Percentiles rank a stretch among this genome's conserved stretches.
Conservation (phyloP, 2,329 filamentous ascomycete genomes). For the Alternaria brassicae region DNA sequence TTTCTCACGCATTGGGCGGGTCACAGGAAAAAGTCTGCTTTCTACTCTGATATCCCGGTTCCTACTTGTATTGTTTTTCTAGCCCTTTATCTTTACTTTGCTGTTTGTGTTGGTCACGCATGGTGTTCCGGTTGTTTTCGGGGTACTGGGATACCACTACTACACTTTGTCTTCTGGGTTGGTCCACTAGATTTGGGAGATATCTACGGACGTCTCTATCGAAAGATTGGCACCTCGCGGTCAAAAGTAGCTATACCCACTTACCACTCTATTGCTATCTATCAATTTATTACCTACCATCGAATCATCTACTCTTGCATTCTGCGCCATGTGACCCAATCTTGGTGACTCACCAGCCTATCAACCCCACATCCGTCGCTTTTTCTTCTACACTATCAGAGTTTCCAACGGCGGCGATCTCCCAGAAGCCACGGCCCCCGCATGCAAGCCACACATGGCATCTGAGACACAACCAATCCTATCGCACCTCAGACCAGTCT, state of each 20-base stretch:
- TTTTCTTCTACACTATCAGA: neutral
- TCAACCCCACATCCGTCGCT: slow-evolving; percentile 6
- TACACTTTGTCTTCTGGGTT: slow-evolving; percentile 25
- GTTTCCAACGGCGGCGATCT: slow-evolving; percentile 15
- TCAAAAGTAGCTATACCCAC: slow-evolving; percentile 40
- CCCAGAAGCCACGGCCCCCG: slow-evolving; percentile 24
- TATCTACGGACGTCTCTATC: slow-evolving; percentile 25
- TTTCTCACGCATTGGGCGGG: slow-evolving; percentile 46
- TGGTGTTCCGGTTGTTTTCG: slow-evolving; percentile 27
- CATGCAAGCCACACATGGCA: slow-evolving; percentile 35
- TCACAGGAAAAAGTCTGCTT: slow-evolving; percentile 48
- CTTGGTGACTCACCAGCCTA: slow-evolving; percentile 3
- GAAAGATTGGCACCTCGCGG: slow-evolving; percentile 35
- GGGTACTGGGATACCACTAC: slow-evolving; percentile 24
- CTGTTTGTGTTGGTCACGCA: slow-evolving; percentile 16
- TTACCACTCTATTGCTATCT: slow-evolving; percentile 28
- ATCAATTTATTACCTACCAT: slow-evolving; percentile 27
- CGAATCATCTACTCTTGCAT: neutral
- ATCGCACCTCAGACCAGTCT: slow-evolving; percentile 26
- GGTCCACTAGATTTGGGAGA: slow-evolving; percentile 31
- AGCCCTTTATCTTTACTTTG: slow-evolving; percentile 25
- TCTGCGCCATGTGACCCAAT: neutral
- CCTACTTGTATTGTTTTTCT: slow-evolving; percentile 24
- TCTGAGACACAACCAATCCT: slow-evolving; percentile 32
- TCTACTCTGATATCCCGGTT: slow-evolving; percentile 47